Base-by-base conservation (phyloP, 352 stramenopile species). In the Globisporangium carolinianum region DNA sequence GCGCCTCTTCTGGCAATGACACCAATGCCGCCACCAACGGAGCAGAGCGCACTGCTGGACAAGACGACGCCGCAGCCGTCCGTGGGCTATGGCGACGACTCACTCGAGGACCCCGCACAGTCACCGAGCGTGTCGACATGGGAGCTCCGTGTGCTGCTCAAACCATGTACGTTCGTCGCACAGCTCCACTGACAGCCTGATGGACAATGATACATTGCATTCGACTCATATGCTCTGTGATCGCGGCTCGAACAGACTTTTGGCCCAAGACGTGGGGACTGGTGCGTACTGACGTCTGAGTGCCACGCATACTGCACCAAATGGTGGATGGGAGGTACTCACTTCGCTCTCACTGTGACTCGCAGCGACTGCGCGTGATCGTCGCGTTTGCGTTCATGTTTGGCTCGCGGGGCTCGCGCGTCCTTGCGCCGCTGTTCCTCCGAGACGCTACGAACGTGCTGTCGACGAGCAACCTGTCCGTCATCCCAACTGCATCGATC, bases 361-460 rank as follows among this genome's bases (percentile, higher is more conserved):
- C 51, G 14, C 55, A 86, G 75, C 76, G 79, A 4, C 52, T 87
- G 15, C 81, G 79, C n/a, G 79, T 86, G 47, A 47, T 76, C 47
- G 43, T 77, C 43, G 80, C 81, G 47, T 86, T 91, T 56, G 61
- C 58, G 4, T 87, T 89, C 61, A 86, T 91, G 68, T 83, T 85
- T 54, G 65, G 67, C 46, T 91, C 81, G 51, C 72, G 81, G 48
- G 79, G 78, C 9, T 82, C 78, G 41, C 76, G 76, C 39, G 85
- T 91, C 53, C 42, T 91, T 17, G 71, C 76, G 38, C 81, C 81
- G 46, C 57, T 91, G n/a, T 91, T 86, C 51, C 64, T 91, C 0
- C 88, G 88, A 51, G 54, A 86, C 15, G 81, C 79, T 3, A 88
- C 81, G 9, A 75, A 91, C 42, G 58, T 63, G 35, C 68, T 91